Evolutionary conservation across 1,284 basidiomycete genomes (phyloP).

Genomic region (Ustilago shanxiensis): DNA sequence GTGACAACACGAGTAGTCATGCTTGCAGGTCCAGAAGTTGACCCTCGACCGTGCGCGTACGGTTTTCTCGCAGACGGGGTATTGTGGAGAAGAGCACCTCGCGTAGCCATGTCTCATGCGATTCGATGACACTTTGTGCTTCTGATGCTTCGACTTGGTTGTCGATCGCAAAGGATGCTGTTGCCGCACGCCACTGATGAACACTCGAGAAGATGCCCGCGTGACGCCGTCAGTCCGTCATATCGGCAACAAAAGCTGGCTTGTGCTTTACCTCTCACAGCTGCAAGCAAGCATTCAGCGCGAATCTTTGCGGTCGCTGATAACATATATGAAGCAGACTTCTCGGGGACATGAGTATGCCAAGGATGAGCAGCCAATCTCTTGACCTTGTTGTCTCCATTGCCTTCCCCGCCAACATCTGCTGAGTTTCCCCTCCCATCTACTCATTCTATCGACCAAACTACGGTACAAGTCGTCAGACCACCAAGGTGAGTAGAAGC

Average conservation of each 20-base stretch:
- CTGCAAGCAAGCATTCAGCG: too few species aligned
- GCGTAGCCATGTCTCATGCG: slow-evolving; percentile 6
- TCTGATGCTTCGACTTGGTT: not conserved
- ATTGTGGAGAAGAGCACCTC: slow-evolving; percentile 1
- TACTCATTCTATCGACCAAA: not conserved
- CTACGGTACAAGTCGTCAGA: not conserved
- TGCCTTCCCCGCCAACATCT: not conserved
- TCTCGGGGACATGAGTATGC: not conserved
- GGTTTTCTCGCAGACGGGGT: not conserved
- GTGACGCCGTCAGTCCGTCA: not conserved
- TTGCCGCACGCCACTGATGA: not conserved
- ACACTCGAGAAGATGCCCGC: not conserved
- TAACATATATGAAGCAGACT: slow-evolving; percentile 1
- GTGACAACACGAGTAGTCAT: not conserved
- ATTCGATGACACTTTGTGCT: not conserved
- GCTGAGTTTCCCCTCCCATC: not conserved
- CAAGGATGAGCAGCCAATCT: not conserved
- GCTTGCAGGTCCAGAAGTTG: not conserved
- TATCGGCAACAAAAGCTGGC: not conserved
- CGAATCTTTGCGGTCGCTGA: not conserved
- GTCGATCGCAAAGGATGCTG: not conserved
- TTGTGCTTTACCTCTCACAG: not conserved
- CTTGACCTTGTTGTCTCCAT: not conserved
- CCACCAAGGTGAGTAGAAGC: not conserved
- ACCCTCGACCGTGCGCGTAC: not conserved